Evolutionary conservation across 805 yeast genomes (phyloP), one percentile per base, ranked within the genome.

Genomic region (Candida maesae): DNA sequence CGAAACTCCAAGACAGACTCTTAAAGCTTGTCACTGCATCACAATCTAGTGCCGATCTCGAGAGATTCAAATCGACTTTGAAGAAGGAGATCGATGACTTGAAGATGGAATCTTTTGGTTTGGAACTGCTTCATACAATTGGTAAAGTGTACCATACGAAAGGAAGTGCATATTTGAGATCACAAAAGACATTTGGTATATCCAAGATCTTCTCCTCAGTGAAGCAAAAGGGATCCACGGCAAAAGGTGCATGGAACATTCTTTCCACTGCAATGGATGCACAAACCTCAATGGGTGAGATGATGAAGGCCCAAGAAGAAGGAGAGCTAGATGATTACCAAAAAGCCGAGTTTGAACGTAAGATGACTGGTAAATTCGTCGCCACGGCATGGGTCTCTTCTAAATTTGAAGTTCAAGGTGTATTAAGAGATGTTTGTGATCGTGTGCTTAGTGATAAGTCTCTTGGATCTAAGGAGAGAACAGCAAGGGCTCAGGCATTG

Each of bases 321-420:
- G 77, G 74, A 18, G 72, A 67, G 33, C 61, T 71, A 66, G 76
- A 70, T 33, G 76, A 78, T 6, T 83, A 75, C 40, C 74, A 76
- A 53, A 75, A 78, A 47, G 88, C 81, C 2, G 93, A 88, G 58
- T 76, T 84, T 65, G 96, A 91, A 56, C 75, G 88, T 37, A 67
- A 77, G 42, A 74, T 91, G 47, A 80, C 88, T 40, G 98, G 99
- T 18, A 93, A 91, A 61, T 76, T 93, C 17, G 71, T 93, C 37
- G 91, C 93, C 7, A 89, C 96, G 1, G 95, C 95, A 15, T 93
- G 99, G 99, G 85, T 86, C 17, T 86, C 95, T 29, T 87, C 96
- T 16, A 81, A 84, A 52, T 82, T 79, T 63, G 99, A 93, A 66
- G 80, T 90, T 39, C 81, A 82, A 45, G 72, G 83, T 21, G 81